These are phyloP conservation scores for Aspergillus pseudoterreus DNA, from an alignment of 2,329 filamentous ascomycete genomes.

Conservation along the genomic window DNA sequence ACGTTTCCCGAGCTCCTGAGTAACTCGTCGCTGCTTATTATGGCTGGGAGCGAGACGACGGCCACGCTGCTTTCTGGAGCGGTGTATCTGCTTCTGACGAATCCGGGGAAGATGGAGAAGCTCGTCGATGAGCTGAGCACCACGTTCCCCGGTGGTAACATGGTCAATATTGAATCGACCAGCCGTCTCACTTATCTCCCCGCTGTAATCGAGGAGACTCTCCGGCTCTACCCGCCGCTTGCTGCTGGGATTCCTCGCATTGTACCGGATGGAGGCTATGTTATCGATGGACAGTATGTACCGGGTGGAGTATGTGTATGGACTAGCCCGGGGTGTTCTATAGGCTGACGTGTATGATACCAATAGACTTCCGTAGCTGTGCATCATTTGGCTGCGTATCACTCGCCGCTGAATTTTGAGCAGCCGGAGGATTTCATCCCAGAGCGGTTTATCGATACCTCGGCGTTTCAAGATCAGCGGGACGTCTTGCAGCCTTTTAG, in stretches of 20 bases:
- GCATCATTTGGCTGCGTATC: constrained; percentile 6
- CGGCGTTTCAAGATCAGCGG: constrained; percentile 21
- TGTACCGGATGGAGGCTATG: constrained; percentile 27
- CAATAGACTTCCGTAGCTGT: constrained; percentile 6
- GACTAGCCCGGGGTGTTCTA: too few relatives aligned
- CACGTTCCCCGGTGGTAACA: constrained; percentile 16
- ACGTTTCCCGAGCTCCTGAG: constrained; percentile 13
- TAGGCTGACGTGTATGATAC: background rate
- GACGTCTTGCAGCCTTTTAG: constrained; percentile 8
- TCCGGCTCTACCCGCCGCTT: constrained; percentile 43
- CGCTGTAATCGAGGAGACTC: constrained; percentile 43
- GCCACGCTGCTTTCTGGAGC: constrained; percentile 39
- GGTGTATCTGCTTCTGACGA: constrained; percentile 25
- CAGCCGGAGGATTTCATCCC: constrained; percentile 16
- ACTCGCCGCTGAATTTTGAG: constrained; percentile 7
- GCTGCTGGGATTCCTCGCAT: constrained; percentile 17
- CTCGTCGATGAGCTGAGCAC: constrained; percentile 24
- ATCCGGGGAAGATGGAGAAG: constrained; percentile 12
- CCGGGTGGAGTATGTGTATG: constrained; percentile 17
- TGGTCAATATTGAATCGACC: constrained; percentile 30
- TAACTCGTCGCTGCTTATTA: constrained; percentile 24
- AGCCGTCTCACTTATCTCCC: constrained; percentile 36
- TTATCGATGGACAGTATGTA: constrained; percentile 34
- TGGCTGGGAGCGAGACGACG: constrained; percentile 39
- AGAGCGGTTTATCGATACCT: constrained; percentile 18